Evolutionary conservation across 345 rosid species (phyloP).

Genomic region (Ailanthus altissimus): DNA sequence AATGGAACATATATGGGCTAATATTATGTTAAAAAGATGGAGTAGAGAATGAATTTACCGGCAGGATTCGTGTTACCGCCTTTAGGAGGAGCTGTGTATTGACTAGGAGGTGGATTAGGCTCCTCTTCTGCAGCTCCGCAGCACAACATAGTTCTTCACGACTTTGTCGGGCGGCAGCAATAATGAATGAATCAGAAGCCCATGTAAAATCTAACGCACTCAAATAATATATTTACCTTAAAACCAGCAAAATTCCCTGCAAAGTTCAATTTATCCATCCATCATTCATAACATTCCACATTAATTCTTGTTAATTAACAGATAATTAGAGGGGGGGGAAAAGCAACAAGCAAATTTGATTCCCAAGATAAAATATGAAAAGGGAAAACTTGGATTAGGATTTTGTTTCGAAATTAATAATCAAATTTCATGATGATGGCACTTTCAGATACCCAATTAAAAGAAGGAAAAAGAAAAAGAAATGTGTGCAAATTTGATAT

Average conservation of each 20-base stretch:
- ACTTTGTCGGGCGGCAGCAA: slow-evolving; percentile 10
- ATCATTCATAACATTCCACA: too few species aligned
- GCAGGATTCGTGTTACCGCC: slow-evolving; percentile 56
- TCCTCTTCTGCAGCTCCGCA: slow-evolving; percentile 94
- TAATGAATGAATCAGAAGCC: slow-evolving; percentile 1
- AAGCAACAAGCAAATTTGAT: too few species aligned
- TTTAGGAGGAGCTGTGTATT: slow-evolving; percentile 72
- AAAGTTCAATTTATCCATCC: neutral
- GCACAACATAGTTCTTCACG: slow-evolving; percentile 67
- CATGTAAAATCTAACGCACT: slow-evolving; percentile 10
- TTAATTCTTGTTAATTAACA: too few species aligned
- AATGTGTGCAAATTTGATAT: neutral
- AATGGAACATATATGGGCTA: too few species aligned
- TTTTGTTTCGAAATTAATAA: neutral
- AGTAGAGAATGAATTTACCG: slow-evolving; percentile 19
- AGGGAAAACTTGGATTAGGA: neutral
- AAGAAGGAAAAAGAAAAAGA: neutral
- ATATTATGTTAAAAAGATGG: too few species aligned
- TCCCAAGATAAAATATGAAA: too few species aligned
- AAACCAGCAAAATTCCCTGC: slow-evolving; percentile 18
- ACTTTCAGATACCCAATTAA: too few species aligned
- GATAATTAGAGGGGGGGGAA: too few species aligned
- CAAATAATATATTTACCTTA: neutral
- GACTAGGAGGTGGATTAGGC: slow-evolving; percentile 59
- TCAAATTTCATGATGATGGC: neutral